A percentile compares a stretch with the other conserved stretches of the same genome.
Conservation (phyloP, 2,329 filamentous ascomycete species). For the Clarireedia paspali region DNA sequence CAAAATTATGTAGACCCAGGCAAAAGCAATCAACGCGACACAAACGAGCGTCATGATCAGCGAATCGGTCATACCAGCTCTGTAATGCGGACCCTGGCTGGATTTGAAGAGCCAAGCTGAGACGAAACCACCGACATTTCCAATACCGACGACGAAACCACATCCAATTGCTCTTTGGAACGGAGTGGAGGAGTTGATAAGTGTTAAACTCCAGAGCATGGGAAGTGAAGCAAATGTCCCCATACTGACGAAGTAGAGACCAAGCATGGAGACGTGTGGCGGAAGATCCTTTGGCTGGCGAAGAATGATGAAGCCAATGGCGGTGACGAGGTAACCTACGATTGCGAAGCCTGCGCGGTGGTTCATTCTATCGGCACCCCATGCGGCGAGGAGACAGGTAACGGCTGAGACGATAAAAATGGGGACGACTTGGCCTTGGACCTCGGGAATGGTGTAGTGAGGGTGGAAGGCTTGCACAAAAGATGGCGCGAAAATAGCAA, state of each 20-base stretch:
- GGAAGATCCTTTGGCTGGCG: constrained; percentile 22
- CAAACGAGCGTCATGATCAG: constrained; percentile 9
- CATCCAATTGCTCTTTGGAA: constrained; percentile 44
- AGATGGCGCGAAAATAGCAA: constrained; percentile 45
- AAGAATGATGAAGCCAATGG: constrained; percentile 31
- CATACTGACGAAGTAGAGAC: constrained; percentile 58
- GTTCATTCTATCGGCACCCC: constrained; percentile 28
- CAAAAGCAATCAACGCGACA: constrained; percentile 5
- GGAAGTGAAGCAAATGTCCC: constrained; percentile 56
- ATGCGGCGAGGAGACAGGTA: constrained; percentile 28
- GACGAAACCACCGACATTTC: constrained; percentile 59
- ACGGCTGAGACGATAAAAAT: constrained; percentile 31
- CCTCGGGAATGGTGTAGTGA: constrained; percentile 60
- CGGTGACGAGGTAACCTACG: constrained; percentile 23
- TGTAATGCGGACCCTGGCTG: constrained; percentile 55
- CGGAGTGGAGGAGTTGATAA: constrained; percentile 56
- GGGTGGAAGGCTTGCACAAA: constrained; percentile 59
- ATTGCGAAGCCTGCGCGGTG: constrained; percentile 33
- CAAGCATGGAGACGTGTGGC: constrained; percentile 33
- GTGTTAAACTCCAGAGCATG: constrained; percentile 58
- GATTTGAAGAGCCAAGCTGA: constrained; percentile 56
- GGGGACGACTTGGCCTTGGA: constrained; percentile 34
- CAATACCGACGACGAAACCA: constrained; percentile 54
- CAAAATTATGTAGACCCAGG: constrained; percentile 8
- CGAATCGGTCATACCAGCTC: constrained; percentile 40